Conservation (phyloP, 2,329 filamentous ascomycete genomes). For the Fusarium cicatricum region DNA sequence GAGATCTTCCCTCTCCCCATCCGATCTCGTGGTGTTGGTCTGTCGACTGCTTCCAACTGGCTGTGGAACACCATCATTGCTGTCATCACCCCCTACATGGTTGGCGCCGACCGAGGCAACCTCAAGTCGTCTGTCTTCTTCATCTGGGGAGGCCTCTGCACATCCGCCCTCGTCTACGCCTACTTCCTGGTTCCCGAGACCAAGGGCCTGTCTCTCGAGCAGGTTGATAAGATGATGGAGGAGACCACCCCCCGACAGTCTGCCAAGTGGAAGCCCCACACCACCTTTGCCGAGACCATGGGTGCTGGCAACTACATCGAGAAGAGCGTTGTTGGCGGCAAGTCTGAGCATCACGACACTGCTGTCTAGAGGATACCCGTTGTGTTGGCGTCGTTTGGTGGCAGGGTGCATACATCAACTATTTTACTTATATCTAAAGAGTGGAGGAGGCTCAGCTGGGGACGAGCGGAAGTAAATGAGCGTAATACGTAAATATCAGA, state of each 20-base stretch:
- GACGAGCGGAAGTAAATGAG: constrained; percentile 26
- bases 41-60: constrained; percentile 72
- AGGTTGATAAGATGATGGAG: constrained; percentile 89
- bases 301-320: constrained; percentile 45
- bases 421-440: constrained; percentile 16
- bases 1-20: constrained; percentile 92
- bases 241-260: constrained; percentile 82
- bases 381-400: constrained; percentile 3
- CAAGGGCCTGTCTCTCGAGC: constrained; percentile 79
- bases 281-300: constrained; percentile 68
- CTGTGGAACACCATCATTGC: constrained; percentile 80
- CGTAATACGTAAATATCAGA: constrained; percentile 36
- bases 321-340: constrained; percentile 40
- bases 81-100: constrained; percentile 75
- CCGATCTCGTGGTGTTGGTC: constrained; percentile 84
- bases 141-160: constrained; percentile 76
- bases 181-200: constrained; percentile 80
- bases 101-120: constrained; percentile 51
- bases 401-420: constrained; percentile 10
- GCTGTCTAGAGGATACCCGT: constrained; percentile 38
- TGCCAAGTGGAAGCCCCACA: constrained; percentile 76
- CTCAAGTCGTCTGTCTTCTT: constrained; percentile 76
- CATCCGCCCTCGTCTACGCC: constrained; percentile 66
- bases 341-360: constrained; percentile 44
- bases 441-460: neutral